Percentiles rank a stretch among this genome's conserved stretches.
Conservation (phyloP, 352 stramenopile species). For the Phytophthora macrochlamydospora region DNA sequence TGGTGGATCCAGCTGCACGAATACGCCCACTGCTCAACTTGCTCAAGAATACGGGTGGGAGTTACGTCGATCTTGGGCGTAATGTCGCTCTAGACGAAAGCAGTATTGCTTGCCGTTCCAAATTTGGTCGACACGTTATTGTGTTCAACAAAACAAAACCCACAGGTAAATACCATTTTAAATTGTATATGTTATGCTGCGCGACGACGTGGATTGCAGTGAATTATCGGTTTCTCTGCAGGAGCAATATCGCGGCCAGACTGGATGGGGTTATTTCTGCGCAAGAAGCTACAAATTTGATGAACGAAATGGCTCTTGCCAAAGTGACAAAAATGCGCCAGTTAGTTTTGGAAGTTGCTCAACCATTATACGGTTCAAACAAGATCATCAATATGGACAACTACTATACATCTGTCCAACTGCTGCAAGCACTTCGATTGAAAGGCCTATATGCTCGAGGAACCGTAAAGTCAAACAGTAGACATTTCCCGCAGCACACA, state of each 20-base stretch:
- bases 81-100: conserved; percentile 33
- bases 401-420: not conserved
- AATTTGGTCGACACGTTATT: conserved; percentile 25
- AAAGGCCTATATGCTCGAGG: not conserved
- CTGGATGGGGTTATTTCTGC: not conserved
- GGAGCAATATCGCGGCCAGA: not conserved
- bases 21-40: conserved; percentile 7
- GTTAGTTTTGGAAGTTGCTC: not conserved
- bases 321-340: not conserved
- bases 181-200: not conserved
- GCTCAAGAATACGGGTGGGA: conserved; percentile 5
- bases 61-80: conserved; percentile 20
- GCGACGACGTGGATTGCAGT: not conserved
- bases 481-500: not conserved
- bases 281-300: not conserved
- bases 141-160: conserved; percentile 31
- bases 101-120: conserved; percentile 30
- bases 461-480: not conserved
- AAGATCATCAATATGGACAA: not conserved
- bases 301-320: not conserved
- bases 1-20: not conserved
- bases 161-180: conserved; percentile 18
- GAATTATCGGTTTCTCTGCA: not conserved
- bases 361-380: not conserved
- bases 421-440: not conserved